Base-by-base conservation (phyloP, 2,329 filamentous ascomycete species). In the Xylariomycetidae sp. region DNA sequence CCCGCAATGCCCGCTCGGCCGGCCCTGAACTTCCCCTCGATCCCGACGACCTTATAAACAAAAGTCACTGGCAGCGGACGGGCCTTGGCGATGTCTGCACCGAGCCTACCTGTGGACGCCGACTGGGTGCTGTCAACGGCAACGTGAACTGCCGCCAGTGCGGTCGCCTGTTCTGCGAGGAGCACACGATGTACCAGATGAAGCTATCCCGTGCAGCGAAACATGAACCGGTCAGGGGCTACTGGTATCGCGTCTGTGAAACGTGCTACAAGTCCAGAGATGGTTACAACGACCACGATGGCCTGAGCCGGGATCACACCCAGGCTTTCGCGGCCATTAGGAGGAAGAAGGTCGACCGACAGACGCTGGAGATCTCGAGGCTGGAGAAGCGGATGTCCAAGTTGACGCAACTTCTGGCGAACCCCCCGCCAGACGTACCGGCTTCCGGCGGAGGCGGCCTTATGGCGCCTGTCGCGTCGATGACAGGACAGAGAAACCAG, bases 161-260 rank as follows among this genome's bases (percentile, higher is more conserved):
- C 52, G 92, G 92, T 6, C 82, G 82, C 48, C 65, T 98, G 25
- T 98, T 96, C 56, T 98, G 92, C 60, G 92, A 96, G 54, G 85
- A 90, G 48, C 92, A 98, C 58, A 96, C 92, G 32, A 95, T 98
- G 89, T 98, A 96, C 55, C 90, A 98, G 65, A 96, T 96, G 85
- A 95, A 93, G 67, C 70, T 98, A 9, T 95, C 89, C 7, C 73
- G 89, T 34, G 83, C 88, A 19, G 92, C 92, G 4, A 75, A 81
- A 38, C 87, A 95, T 60, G 92, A 98, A 44, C 90, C 92, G 0
- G 77, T 92, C 2, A 71, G 90, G 41, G 92, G 92, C 6, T 76
- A 86, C 47, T 98, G 92, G 92, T 94, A 86, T 49, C 69, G 92
- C 32, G 90, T 96, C 2, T 98, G 92, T 56, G 92, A 98, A 65